Evolutionary conservation across 257 asterid species (phyloP), one percentile per base, ranked within the genome.

Genomic region (Solanum ahanhuiri): DNA sequence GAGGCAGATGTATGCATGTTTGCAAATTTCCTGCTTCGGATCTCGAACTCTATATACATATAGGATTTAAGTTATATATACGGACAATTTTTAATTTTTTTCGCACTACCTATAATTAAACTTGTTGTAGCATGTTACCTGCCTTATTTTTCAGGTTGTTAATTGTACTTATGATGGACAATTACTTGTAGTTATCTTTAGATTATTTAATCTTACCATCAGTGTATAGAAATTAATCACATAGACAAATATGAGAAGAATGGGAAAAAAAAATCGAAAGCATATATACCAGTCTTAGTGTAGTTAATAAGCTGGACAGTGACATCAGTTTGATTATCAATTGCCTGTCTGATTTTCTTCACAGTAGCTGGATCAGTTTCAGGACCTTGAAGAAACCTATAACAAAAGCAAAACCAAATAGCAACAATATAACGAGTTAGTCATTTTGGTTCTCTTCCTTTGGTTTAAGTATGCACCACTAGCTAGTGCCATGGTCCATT

Each of bases 221-320:
- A 64, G 17, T 23, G 33, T 64, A 64, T 64, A 64, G 17, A 64
- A 64, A 64, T 67, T 67, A 67, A 66, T 12, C 73, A 67, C 11
- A 67, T 67, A 25, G 3, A 67, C 71, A 64, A 64, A 11, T 64
- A 64, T 4, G 33, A 43, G 35, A 76, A 76, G 35, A 76, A 76
- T 7, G 37, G 25, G 1, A 41, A 79, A 48, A 43, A 43, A 25
- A 25, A 0, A 12, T 45, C 1, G 64, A 34, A 39, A 86, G 20
- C 82, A 72, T 93, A 30, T 12, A 6, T 69, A 96, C 99, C 99
- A 87, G 90, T 95, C 87, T 97, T 97, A n/a, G 98, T 95, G 89
- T 95, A 97, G 93, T 97, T 97, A 88, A 97, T 95, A 89, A 97
- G 99, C 92, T 97, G 99, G 75, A 97, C 98, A 0, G 99, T 94